Base-by-base conservation (phyloP, 179 eudicot species). In the Pouteria campechiana region DNA sequence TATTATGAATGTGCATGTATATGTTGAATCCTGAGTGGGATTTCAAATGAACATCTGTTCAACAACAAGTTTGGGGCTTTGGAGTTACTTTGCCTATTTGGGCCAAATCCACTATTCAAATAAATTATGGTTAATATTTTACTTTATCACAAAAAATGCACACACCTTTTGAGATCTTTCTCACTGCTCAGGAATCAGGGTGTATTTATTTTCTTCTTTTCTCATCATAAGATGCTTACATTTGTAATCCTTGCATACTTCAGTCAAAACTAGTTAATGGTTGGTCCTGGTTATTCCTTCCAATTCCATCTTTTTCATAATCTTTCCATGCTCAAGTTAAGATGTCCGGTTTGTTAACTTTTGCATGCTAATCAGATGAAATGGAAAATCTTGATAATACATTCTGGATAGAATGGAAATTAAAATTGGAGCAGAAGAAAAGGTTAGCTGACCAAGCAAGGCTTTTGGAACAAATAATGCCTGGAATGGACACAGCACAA, bases 321-420 rank as follows among this genome's bases (percentile, higher is more conserved):
- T 17, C 5, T 48, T 19, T 51, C 48, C 41, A 32, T 32, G 7
- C 34, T 28, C n/a, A n/a, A n/a, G n/a, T n/a, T n/a, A n/a, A n/a
- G n/a, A n/a, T n/a, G n/a, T n/a, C n/a, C n/a, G n/a, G n/a, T n/a
- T n/a, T n/a, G n/a, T n/a, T n/a, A n/a, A n/a, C n/a, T n/a, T n/a
- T n/a, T n/a, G n/a, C n/a, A n/a, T n/a, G n/a, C n/a, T n/a, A n/a
- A n/a, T 42, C 68, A 87, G 99, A 83, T 69, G 94, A 83, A 37
- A 55, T 75, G 54, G 83, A 72, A 41, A 73, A 71, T 50, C 56
- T 82, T 43, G 85, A 80, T 40, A 66, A 69, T 18, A 65, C 88
- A 10, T 87, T 92, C 69, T 92, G 99, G 99, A 87, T 83, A 55
- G 92, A 83, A 38, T 92, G 99, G 99, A 87, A 87, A 61, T 33